Evolutionary conservation across 2,329 filamentous ascomycete genomes (phyloP).

Genomic region (Davidsoniella neocaledoniae): DNA sequence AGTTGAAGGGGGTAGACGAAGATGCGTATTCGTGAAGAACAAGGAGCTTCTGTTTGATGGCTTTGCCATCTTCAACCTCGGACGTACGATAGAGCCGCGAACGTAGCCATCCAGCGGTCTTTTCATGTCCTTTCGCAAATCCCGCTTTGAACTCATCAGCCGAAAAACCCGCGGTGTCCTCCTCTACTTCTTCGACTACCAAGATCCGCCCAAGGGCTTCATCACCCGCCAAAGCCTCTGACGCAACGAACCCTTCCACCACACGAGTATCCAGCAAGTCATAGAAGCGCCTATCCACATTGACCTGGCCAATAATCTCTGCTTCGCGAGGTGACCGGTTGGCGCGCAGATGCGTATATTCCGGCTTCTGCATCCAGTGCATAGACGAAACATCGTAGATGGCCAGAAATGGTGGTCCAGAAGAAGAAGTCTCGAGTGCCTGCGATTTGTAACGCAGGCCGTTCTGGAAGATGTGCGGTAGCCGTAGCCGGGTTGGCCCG

Average conservation of each 20-base stretch:
- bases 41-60: conserved; percentile 39
- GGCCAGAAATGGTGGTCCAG: conserved; percentile 62
- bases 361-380: conserved; percentile 48
- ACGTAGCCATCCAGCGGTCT: conserved; percentile 54
- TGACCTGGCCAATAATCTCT: conserved; percentile 36
- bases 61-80: conserved; percentile 39
- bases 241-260: conserved; percentile 36
- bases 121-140: no score
- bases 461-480: conserved; percentile 56
- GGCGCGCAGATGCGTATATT: conserved; percentile 50
- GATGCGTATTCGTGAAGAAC: conserved; percentile 54
- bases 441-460: conserved; percentile 56
- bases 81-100: conserved; percentile 50
- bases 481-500: conserved; percentile 60
- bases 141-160: neutral
- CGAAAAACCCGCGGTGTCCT: conserved; percentile 32
- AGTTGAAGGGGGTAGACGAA: no score
- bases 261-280: conserved; percentile 44
- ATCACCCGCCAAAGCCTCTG: conserved; percentile 42
- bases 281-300: conserved; percentile 54
- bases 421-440: conserved; percentile 14
- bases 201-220: conserved; percentile 44
- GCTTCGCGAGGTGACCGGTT: conserved; percentile 37
- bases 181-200: conserved; percentile 39
- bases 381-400: conserved; percentile 69